A percentile compares a stretch with the other conserved stretches of the same genome.
phyloP scores from a whole-genome alignment of 2,329 filamentous ascomycete species.

The Pestalotiopsis sp. region DNA sequence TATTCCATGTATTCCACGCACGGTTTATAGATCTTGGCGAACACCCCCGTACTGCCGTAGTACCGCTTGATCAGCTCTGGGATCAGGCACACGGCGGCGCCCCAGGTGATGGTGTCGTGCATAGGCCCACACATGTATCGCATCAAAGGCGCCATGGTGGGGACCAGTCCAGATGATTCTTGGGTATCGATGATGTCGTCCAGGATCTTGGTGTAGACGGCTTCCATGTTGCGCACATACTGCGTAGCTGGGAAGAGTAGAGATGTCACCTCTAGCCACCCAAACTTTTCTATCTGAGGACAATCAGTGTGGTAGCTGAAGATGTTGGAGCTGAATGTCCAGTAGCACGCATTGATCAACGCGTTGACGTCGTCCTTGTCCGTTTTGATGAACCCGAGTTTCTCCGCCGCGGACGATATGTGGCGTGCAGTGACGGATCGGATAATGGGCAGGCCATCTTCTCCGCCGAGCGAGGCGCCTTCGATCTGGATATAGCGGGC shows the following conservation, averaged over 20 bases:
- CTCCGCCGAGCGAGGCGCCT: conserved; percentile 32
- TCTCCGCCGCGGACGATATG: conserved; percentile 39
- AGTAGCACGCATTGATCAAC: conserved; percentile 46
- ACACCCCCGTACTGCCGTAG: conserved; percentile 40
- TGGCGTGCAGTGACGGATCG: conserved; percentile 38
- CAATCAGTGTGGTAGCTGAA: conserved; percentile 52
- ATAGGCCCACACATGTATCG: conserved; percentile 52
- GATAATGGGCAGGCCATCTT: conserved; percentile 34
- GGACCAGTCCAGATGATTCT: conserved; percentile 45
- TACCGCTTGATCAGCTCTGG: conserved; percentile 41
- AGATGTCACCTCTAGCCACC: conserved; percentile 50
- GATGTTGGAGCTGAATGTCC: conserved; percentile 45
- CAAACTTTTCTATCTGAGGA: conserved; percentile 50
- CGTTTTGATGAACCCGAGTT: conserved; percentile 39
- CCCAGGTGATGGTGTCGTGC: conserved; percentile 49
- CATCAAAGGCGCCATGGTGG: conserved; percentile 50
- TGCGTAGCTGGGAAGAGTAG: conserved; percentile 47
- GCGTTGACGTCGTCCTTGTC: conserved; percentile 43
- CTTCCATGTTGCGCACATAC: conserved; percentile 49
- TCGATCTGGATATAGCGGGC: conserved; percentile 45
- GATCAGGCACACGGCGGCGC: conserved; percentile 39
- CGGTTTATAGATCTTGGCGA: conserved; percentile 38
- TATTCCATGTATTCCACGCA: conserved; percentile 45
- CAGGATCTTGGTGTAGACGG: conserved; percentile 48
- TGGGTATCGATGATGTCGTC: conserved; percentile 50